phyloP scores from a whole-genome alignment of 1,284 basidiomycete genomes.

The Anthracocystis setariae region DNA sequence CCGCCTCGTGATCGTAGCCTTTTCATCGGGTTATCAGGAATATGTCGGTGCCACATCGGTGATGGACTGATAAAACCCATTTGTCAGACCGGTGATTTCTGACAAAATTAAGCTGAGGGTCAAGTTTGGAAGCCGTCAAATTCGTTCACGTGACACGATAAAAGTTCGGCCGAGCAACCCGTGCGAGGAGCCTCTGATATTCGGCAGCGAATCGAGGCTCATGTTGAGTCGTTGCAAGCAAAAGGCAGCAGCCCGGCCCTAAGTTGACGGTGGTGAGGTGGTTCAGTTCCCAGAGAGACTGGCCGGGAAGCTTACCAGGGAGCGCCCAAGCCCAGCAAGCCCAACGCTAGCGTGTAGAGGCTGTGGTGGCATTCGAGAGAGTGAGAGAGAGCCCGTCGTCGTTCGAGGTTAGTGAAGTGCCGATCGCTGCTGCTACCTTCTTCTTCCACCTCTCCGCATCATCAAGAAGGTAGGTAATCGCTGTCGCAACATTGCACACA shows the following conservation, averaged over 20 bases:
- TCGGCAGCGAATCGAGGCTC: no score
- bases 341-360: no score
- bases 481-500: conserved; percentile 21
- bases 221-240: no score
- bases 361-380: not conserved
- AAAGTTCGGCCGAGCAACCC: conserved; percentile 19
- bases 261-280: no score
- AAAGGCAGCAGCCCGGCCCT: no score
- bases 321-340: no score
- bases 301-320: no score
- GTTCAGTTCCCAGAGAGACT: no score
- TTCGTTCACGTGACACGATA: conserved; percentile 15
- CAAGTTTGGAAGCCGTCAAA: no score
- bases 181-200: no score
- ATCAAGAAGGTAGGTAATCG: conserved; percentile 53
- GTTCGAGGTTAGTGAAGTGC: conserved; percentile 22
- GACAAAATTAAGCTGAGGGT: no score
- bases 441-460: conserved; percentile 52
- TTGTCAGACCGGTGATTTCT: not conserved
- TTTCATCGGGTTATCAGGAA: not conserved
- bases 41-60: not conserved
- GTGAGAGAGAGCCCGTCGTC: conserved; percentile 9
- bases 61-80: no score
- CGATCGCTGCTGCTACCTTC: conserved; percentile 24
- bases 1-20: conserved; percentile 10